Evolutionary conservation across 2,329 filamentous ascomycete genomes (phyloP), one percentile per base, ranked within the genome.

Genomic region (Podosphaera fusca): DNA sequence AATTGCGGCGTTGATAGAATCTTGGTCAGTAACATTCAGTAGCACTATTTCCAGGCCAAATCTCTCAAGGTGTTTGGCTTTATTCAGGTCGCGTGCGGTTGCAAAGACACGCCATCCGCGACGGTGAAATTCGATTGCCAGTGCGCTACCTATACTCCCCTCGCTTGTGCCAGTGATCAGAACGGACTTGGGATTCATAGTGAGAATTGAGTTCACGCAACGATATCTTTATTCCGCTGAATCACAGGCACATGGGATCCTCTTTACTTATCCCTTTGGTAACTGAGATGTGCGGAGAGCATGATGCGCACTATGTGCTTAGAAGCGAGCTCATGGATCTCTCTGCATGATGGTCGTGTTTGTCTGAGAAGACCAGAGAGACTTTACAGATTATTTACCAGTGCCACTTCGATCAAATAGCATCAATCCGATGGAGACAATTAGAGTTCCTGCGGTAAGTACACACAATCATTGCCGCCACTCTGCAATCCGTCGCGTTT

Each of bases 71-170:
- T 67, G 63, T 6, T 63, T 49, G 12, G 70, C 59, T 58, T 70
- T 72, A 46, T 64, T 58, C 1, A 67, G 62, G 57, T 68, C 67
- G 40, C 71, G 67, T 33, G 69, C 70, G 7, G 71, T 70, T 3
- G 70, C 71, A 55, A 71, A 69, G 38, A 73, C 71, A 6, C 65
- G 64, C 34, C 68, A 62, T 1, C 70, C 71, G 7, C 64, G 62
- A 2, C 57, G 55, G 59, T 70, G 68, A 57, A 71, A 69, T 47
- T 67, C 67, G 49, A 63, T 60, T 7, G 70, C 70, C 4, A 73
- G 66, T 12, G 57, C 57, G 40, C 56, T 55, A 9, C 57, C 57
- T 42, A 59, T 59, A 31, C 57, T 55, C 21, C 57, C 55, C 29
- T 54, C 40, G 31, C 55, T 56, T 3, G 47, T 56, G 21, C 57